phyloP scores from a whole-genome alignment of 73 alveolate genomes.

The Paramecium sonneborni region DNA sequence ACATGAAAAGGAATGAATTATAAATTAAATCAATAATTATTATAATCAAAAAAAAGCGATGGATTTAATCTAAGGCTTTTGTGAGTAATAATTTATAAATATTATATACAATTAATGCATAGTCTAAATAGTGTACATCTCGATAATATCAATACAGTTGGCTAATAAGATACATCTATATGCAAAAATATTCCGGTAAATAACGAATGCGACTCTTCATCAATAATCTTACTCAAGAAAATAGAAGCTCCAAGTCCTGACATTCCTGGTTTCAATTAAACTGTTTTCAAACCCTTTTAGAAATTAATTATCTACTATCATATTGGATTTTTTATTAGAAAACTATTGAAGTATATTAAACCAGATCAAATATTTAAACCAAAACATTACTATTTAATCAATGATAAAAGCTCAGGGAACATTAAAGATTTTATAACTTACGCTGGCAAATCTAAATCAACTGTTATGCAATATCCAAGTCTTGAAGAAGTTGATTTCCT shows the following conservation, averaged over 20 bases:
- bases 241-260: conserved; percentile 20
- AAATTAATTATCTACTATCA: not conserved
- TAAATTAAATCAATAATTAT: conserved; percentile 1
- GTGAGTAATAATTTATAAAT: not conserved
- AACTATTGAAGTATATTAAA: not conserved
- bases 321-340: not conserved
- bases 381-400: not conserved
- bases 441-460: not conserved
- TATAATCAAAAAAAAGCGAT: not conserved
- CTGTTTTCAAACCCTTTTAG: not conserved
- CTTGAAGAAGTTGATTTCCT: not conserved
- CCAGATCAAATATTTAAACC: not conserved
- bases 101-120: not conserved
- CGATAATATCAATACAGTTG: not conserved
- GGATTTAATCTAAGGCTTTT: not conserved
- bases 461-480: not conserved
- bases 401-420: conserved; percentile 21
- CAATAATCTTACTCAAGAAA: not conserved
- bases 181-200: not conserved
- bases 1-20: conserved; percentile 58
- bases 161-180: not conserved
- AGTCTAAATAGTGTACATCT: conserved; percentile 5
- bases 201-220: conserved; percentile 17
- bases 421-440: conserved; percentile 11
- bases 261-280: not conserved